Conservation (phyloP, 495 filamentous ascomycete species). For the Annulohypoxylon bovei region DNA sequence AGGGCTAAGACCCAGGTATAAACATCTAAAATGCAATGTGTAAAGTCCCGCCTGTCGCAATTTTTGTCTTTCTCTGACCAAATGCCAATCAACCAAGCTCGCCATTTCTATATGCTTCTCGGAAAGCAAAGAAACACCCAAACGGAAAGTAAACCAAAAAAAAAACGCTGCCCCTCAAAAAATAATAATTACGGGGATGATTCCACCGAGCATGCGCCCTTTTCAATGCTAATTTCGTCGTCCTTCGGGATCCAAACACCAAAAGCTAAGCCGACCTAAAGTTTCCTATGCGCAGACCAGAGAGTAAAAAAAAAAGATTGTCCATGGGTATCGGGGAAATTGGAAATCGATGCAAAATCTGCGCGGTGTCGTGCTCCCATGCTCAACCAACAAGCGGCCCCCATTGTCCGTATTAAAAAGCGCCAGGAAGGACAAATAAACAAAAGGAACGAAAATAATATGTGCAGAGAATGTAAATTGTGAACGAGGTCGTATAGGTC, state of each 20-base stretch:
- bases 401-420: conserved; percentile 9
- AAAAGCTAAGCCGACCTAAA: conserved; percentile 16
- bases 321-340: conserved; percentile 40
- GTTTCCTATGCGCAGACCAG: conserved; percentile 20
- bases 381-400: background rate
- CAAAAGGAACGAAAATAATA: background rate
- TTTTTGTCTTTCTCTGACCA: conserved; percentile 25
- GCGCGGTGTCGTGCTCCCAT: background rate
- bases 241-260: conserved; percentile 20
- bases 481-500: background rate
- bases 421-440: conserved; percentile 13
- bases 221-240: conserved; percentile 37
- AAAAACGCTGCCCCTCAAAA: conserved; percentile 21
- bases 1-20: conserved; percentile 32
- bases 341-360: conserved; percentile 28
- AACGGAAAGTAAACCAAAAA: conserved; percentile 1
- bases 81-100: conserved; percentile 26
- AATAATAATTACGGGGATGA: conserved; percentile 15
- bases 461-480: conserved; percentile 18
- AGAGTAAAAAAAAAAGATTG: conserved; percentile 11
- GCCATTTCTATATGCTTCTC: conserved; percentile 35
- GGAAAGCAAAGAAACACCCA: conserved; percentile 10
- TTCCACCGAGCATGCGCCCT: conserved; percentile 30
- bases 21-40: conserved; percentile 29
- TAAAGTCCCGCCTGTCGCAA: conserved; percentile 12